These are phyloP conservation scores for Wallacemonas collosoma DNA, from an alignment of 208 protist genomes.

Conservation along the genomic window DNA sequence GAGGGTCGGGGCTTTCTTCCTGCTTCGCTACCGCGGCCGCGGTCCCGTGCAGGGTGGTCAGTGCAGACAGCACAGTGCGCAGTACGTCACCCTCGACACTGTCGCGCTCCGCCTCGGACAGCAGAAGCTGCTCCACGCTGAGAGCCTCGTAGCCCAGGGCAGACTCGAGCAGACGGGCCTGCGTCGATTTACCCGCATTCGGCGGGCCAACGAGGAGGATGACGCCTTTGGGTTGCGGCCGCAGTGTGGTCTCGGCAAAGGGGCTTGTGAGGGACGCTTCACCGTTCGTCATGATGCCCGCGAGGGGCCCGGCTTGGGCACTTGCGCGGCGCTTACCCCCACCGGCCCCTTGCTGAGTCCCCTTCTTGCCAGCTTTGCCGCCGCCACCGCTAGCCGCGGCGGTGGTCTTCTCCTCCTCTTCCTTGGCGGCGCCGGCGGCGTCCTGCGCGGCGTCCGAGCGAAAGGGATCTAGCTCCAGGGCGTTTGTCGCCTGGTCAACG, in stretches of 20 bases:
- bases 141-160: slow-evolving; percentile 30
- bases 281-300: neutral
- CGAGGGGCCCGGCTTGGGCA: neutral
- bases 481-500: slow-evolving; percentile 15
- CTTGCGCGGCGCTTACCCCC: slow-evolving; percentile 5
- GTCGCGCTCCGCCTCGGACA: slow-evolving; percentile 64
- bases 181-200: slow-evolving; percentile 70
- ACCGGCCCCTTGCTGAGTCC: neutral
- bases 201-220: slow-evolving; percentile 84
- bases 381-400: neutral
- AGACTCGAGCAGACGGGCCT: slow-evolving; percentile 44
- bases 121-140: slow-evolving; percentile 59
- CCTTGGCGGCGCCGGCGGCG: neutral
- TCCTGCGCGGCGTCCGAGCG: neutral
- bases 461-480: slow-evolving; percentile 7
- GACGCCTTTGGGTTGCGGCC: slow-evolving; percentile 16
- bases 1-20: neutral
- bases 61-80: slow-evolving; percentile 49
- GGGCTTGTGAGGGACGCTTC: neutral
- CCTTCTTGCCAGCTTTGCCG: slow-evolving; percentile 14
- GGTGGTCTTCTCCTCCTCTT: slow-evolving; percentile 20
- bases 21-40: neutral
- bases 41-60: slow-evolving; percentile 3
- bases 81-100: slow-evolving; percentile 72
- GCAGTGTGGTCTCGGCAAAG: neutral